Evolutionary conservation across 108 stramenopile species (phyloP).

Genomic region (Nitzschia putrida): DNA sequence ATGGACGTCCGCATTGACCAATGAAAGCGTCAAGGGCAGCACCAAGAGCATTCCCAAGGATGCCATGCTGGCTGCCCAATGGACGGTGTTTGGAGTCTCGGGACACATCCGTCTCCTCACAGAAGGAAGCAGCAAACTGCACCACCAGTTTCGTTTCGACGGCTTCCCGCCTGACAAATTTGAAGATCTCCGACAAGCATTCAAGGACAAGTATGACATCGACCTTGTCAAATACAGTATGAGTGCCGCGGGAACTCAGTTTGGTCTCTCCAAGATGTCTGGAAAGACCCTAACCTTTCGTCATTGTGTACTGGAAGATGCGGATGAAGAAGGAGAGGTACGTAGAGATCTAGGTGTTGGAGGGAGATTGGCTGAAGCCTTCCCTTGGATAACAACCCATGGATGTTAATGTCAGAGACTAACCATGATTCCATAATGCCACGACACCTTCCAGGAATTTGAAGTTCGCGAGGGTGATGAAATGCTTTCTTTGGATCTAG

Average conservation of each 20-base stretch:
- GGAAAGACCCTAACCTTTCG: slow-evolving; percentile 77
- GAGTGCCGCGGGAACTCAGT: slow-evolving; percentile 73
- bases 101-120: slow-evolving; percentile 78
- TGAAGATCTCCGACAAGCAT: slow-evolving; percentile 46
- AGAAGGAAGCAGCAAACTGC: slow-evolving; percentile 29
- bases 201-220: slow-evolving; percentile 53
- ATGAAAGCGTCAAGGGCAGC: slow-evolving; percentile 44
- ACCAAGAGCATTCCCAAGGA: slow-evolving; percentile 41
- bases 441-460: slow-evolving; percentile 48
- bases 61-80: slow-evolving; percentile 61
- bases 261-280: slow-evolving; percentile 70
- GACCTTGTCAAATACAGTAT: slow-evolving; percentile 62
- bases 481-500: slow-evolving; percentile 81
- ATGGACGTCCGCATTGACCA: slow-evolving; percentile 78
- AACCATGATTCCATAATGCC: no score
- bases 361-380: no score
- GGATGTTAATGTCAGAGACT: no score
- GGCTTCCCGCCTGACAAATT: slow-evolving; percentile 73
- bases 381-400: no score
- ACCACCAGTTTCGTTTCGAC: slow-evolving; percentile 76
- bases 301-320: slow-evolving; percentile 79
- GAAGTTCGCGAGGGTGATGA: slow-evolving; percentile 83
- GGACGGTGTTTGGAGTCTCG: slow-evolving; percentile 81
- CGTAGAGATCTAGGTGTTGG: not conserved
- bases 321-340: slow-evolving; percentile 82